Evolutionary conservation across 306 rosid genomes (phyloP).

Genomic region (Spatholobus suberectus): DNA sequence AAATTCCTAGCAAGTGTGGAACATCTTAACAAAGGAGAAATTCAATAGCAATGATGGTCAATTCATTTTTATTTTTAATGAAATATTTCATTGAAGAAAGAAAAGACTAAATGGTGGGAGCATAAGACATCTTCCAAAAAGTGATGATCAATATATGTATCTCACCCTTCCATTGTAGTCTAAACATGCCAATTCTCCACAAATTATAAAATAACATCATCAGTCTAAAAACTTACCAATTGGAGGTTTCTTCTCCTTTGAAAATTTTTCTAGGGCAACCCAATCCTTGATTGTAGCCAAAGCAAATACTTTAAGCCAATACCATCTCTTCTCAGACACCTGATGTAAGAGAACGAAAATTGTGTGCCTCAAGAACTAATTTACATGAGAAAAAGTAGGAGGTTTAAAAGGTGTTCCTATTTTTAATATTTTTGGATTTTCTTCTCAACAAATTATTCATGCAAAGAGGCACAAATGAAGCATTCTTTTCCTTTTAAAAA

Average conservation of each 20-base stretch:
- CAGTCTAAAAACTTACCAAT: slow-evolving; percentile 61
- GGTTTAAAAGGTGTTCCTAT: background rate
- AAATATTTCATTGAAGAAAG: background rate
- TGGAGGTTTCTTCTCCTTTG: slow-evolving; percentile 93
- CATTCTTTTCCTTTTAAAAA: slow-evolving; percentile 22
- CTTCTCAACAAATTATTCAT: slow-evolving; percentile 10
- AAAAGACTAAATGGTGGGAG: background rate
- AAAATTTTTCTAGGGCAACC: slow-evolving; percentile 87
- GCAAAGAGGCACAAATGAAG: slow-evolving; percentile 29
- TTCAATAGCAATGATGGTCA: background rate
- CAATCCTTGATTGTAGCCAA: slow-evolving; percentile 95
- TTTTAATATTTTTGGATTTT: slow-evolving; percentile 5
- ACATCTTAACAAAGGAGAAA: background rate
- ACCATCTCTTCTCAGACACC: slow-evolving; percentile 99
- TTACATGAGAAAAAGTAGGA: slow-evolving; percentile 25
- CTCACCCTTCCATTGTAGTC: no score
- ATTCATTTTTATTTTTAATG: background rate
- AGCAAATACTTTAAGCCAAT: slow-evolving; percentile 98
- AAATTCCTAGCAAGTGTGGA: no score
- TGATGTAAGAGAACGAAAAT: slow-evolving; percentile 45
- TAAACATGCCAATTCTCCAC: slow-evolving; percentile 1
- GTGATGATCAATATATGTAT: background rate
- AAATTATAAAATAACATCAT: slow-evolving; percentile 10
- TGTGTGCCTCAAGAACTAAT: slow-evolving; percentile 16
- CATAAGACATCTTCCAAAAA: slow-evolving; percentile 31